Evolutionary conservation across 1,284 basidiomycete species (phyloP).

Genomic region (Cutaneotrichosporon dermatis): DNA sequence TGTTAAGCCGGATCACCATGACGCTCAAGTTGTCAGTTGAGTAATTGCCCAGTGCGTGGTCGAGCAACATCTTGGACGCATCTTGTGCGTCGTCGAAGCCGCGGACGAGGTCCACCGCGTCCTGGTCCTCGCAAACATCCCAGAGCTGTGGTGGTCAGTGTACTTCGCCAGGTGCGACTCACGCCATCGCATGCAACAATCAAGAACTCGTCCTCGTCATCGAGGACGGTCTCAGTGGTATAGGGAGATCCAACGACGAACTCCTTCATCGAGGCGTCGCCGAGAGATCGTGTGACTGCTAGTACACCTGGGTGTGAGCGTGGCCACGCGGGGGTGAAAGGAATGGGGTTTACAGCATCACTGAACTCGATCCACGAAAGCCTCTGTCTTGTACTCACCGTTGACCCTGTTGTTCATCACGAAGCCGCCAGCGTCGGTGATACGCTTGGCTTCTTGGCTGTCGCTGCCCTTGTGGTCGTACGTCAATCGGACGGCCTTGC

Average conservation of each 20-base stretch:
- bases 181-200: conserved; percentile 98
- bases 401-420: conserved; percentile 98
- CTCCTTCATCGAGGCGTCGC: conserved; percentile 98
- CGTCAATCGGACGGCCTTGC: conserved; percentile 86
- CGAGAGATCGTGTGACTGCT: conserved; percentile 91
- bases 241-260: conserved; percentile 98
- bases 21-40: conserved; percentile 22
- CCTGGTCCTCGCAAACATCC: conserved; percentile 93
- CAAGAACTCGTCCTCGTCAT: conserved; percentile 86
- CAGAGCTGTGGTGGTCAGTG: conserved; percentile 63
- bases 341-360: too few relatives aligned
- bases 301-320: conserved; percentile 60
- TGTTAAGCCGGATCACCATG: conserved; percentile 15
- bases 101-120: conserved; percentile 80
- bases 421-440: conserved; percentile 97
- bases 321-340: too few relatives aligned
- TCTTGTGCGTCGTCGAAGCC: conserved; percentile 72
- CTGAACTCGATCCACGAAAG: too few relatives aligned
- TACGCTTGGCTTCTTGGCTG: conserved; percentile 92
- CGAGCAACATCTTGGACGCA: conserved; percentile 72
- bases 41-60: conserved; percentile 71
- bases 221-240: conserved; percentile 91
- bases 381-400: conserved; percentile 47
- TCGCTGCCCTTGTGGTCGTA: conserved; percentile 99
- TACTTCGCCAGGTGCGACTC: conserved; percentile 46